Base-by-base conservation (phyloP, 169 alveolate genomes). In the Plasmodium berghei region DNA sequence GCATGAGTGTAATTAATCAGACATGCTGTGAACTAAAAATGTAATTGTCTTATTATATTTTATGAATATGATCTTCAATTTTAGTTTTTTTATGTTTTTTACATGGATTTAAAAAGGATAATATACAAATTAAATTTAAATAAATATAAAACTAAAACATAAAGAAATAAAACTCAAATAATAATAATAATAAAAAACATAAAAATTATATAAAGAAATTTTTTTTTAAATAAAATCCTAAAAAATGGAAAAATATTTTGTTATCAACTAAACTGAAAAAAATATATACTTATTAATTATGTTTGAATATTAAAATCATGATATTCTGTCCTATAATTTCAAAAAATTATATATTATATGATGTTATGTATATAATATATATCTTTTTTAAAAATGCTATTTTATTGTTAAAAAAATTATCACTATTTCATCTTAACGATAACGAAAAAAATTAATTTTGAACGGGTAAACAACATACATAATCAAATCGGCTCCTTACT, bases 321-420 rank as follows among this genome's bases (percentile, higher is more conserved):
- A 24, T 58, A 9, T 58, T 10, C 10, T 24, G 66, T 20, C 14
- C 3, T 9, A 58, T 9, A 16, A 9, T 20, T 18, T 58, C n/a
- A 58, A 58, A 58, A 58, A 18, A 58, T 58, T 58, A 58, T 28
- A 58, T 20, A 20, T 58, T 58, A 6, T 16, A 14, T 52, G 24
- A 52, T 52, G n/a, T 52, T 22, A 22, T 22, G 26, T 22, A 52
- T 52, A 16, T 34, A 34, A 34, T 34, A 34, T 34, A 34, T 34
- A 16, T 52, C 24, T 52, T 52, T 14, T 16, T 52, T 52, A 52
- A 52, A 52, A 52, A 52, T 12, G 0, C 3, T 52, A 52, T 2
- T 52, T 70, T 14, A 18, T 46, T 70, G 62, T 26, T 34, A 70
- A 70, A 70, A 70, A 70, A 70, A 42, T 70, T 34, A 56, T 56